Evolutionary conservation across 208 protist species (phyloP), one percentile per base, ranked within the genome.

Genomic region (Crithidia mellificae): DNA sequence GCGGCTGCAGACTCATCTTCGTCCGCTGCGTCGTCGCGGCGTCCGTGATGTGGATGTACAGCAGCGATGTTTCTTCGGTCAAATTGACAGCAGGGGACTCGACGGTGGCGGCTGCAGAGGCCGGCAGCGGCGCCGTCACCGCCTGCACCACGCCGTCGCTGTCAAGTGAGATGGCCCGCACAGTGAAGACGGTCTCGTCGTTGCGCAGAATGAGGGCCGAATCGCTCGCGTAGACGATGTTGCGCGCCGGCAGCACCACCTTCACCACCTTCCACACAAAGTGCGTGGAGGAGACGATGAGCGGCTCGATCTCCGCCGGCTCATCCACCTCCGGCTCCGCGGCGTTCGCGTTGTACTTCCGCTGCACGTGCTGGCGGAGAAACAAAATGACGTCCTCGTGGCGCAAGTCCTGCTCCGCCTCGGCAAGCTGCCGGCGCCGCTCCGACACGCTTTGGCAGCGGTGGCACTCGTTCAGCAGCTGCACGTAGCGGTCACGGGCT

Each of bases 301-400:
- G 19, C 0, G 56, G 56, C 27, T 72, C 52, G n/a, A 53, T 3
- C 43, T 69, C 53, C 36, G 39, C 43, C 24, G 44, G 29, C 1
- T 65, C 22, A 22, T 54, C 57, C 43, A 14, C 25, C 6, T 38
- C 36, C 34, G 19, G n/a, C 22, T 14, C 41, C 19, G 20, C 39
- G 1, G 20, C 38, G n/a, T 5, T 54, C n/a, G 43, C 54, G 12
- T 70, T 67, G 68, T 89, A 90, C 58, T 74, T 68, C 15, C 69
- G 25, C 57, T 84, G 75, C 20, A 86, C 83, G n/a, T 64, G 71
- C 25, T 62, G 75, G 0, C 90, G 77, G 19, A 95, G 73, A 29
- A 81, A 88, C 2, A 77, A 51, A 27, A 95, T 83, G 12, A 95
- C 90, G 63, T 95, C 90, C 43, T 72, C 59, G 74, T 90, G 90